Evolutionary conservation across 257 asterid species (phyloP).

Genomic region (Cordia subcordata): DNA sequence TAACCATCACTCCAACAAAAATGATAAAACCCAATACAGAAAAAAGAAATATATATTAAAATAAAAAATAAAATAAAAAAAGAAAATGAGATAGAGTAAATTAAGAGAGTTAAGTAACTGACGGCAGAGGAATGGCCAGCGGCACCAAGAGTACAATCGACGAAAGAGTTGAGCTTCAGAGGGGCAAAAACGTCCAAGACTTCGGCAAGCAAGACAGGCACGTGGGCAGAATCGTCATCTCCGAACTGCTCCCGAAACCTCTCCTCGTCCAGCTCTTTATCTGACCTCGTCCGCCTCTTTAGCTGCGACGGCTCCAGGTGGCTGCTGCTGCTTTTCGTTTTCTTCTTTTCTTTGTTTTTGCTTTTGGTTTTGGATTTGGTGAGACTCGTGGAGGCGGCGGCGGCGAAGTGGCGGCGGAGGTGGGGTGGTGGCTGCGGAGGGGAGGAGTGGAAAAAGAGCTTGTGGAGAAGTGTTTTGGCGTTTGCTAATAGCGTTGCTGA

Average conservation of each 20-base stretch:
- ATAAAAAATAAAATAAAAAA: background rate
- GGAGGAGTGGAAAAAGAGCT: conserved; percentile 29
- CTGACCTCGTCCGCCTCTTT: conserved; percentile 86
- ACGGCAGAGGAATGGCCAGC: conserved; percentile 92
- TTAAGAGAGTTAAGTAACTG: conserved; percentile 6
- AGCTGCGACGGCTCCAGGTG: conserved; percentile 29
- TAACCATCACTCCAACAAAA: background rate
- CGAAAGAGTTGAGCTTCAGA: conserved; percentile 58
- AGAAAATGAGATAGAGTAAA: background rate
- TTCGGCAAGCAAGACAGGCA: conserved; percentile 88
- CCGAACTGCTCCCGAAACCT: conserved; percentile 47
- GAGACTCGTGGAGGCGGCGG: conserved; percentile 4
- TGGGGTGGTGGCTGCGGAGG: conserved; percentile 14
- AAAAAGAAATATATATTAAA: background rate
- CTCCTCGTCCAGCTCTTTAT: conserved; percentile 66
- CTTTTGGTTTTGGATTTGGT: conserved; percentile 15
- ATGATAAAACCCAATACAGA: background rate
- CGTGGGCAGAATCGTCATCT: conserved; percentile 55
- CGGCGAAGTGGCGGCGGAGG: conserved; percentile 13
- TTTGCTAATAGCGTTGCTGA: background rate
- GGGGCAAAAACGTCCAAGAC: conserved; percentile 74
- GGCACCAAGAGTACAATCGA: conserved; percentile 95
- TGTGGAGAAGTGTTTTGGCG: conserved; percentile 38
- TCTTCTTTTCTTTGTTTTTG: conserved; percentile 16
- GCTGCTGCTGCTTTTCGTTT: conserved; percentile 20